A percentile compares a stretch with the other conserved stretches of the same genome.
phyloP scores from a whole-genome alignment of 2,329 filamentous ascomycete genomes.

The Diaporthe destruens region DNA sequence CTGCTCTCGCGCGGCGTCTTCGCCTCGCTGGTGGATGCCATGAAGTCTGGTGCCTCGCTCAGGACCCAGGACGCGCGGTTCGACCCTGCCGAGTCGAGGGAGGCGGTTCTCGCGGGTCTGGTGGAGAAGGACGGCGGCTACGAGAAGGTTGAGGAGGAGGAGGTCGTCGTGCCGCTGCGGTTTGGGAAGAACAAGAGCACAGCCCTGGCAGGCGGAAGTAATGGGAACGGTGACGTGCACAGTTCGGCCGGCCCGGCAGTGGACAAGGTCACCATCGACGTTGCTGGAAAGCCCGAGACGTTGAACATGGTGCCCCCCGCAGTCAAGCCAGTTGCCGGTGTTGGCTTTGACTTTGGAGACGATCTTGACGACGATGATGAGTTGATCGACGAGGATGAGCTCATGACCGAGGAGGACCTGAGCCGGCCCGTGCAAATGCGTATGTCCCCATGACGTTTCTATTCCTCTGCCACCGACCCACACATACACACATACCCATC shows the following conservation, averaged over 20 bases:
- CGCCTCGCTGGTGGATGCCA: conserved; percentile 74
- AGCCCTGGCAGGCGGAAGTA: conserved; percentile 42
- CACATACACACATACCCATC: neutral
- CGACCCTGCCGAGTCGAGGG: conserved; percentile 69
- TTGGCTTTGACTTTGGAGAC: conserved; percentile 74
- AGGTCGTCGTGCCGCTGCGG: conserved; percentile 72
- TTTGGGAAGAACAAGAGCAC: conserved; percentile 73
- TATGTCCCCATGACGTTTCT: conserved; percentile 62
- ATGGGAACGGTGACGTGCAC: conserved; percentile 29
- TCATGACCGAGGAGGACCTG: conserved; percentile 88
- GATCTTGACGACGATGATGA: conserved; percentile 79
- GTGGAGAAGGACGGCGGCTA: conserved; percentile 74
- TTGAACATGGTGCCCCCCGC: conserved; percentile 52
- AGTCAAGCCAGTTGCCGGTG: conserved; percentile 63
- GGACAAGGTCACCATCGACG: conserved; percentile 49
- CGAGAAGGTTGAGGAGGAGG: conserved; percentile 76
- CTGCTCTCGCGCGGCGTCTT: conserved; percentile 77
- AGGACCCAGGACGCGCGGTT: conserved; percentile 77
- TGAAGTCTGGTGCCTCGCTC: conserved; percentile 77
- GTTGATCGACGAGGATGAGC: conserved; percentile 88
- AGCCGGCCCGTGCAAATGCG: conserved; percentile 82
- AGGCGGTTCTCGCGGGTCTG: conserved; percentile 87
- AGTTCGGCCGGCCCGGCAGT: conserved; percentile 52
- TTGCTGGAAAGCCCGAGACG: conserved; percentile 54
- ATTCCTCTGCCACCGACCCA: neutral